These are phyloP conservation scores for Mortierella sp. DNA, from an alignment of 371 early-diverging fungal genomes.

Conservation along the genomic window DNA sequence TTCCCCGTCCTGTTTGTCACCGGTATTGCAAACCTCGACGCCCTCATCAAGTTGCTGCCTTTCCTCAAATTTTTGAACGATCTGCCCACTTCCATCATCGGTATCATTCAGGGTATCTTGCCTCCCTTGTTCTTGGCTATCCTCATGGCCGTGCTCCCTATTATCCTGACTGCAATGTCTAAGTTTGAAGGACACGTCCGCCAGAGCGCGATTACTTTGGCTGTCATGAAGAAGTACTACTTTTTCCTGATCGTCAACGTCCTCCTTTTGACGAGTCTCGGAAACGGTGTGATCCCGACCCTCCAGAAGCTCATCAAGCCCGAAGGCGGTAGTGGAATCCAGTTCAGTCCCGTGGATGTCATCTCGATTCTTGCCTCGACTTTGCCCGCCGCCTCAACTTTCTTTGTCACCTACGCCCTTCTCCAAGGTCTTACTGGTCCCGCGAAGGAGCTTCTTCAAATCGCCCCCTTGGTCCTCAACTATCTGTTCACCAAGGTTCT, in stretches of 20 bases:
- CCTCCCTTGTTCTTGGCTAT: constrained; percentile 81
- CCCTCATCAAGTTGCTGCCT: constrained; percentile 11
- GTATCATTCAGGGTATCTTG: constrained; percentile 85
- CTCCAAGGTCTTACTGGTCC: constrained; percentile 78
- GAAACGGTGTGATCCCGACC: constrained; percentile 73
- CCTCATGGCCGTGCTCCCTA: constrained; percentile 80
- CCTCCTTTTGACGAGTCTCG: constrained; percentile 82
- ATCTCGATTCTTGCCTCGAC: constrained; percentile 67
- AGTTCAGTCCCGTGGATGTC: constrained; percentile 56
- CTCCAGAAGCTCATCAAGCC: constrained; percentile 47
- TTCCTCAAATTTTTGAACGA: constrained; percentile 62
- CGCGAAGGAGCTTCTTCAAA: constrained; percentile 76
- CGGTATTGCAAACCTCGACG: constrained; percentile 67
- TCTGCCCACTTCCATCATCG: constrained; percentile 58
- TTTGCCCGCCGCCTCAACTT: constrained; percentile 80
- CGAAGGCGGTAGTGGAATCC: constrained; percentile 36
- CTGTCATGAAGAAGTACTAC: constrained; percentile 75
- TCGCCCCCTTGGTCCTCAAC: constrained; percentile 74
- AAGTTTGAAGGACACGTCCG: constrained; percentile 79
- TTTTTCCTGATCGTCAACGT: constrained; percentile 89
- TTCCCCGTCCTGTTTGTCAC: constrained; percentile 75
- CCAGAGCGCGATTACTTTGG: constrained; percentile 72
- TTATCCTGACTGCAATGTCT: constrained; percentile 75
- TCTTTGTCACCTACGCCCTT: constrained; percentile 88
- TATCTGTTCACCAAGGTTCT: constrained; percentile 72